These are phyloP conservation scores for Colletotrichum filicis DNA, from an alignment of 2,329 filamentous ascomycete genomes.

Conservation along the genomic window DNA sequence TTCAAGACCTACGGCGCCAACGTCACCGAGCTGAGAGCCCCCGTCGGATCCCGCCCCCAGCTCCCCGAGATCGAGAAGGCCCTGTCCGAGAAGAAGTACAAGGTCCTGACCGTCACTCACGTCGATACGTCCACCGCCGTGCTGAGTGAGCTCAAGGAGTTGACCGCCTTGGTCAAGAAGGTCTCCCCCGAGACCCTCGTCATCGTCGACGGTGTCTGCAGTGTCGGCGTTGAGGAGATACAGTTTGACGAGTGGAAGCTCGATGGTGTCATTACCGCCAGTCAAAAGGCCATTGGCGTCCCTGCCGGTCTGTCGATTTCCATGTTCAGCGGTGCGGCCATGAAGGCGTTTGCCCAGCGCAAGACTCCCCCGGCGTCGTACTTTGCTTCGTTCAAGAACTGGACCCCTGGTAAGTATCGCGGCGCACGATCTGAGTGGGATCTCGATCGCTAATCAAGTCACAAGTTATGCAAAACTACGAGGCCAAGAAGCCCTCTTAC, in stretches of 20 bases:
- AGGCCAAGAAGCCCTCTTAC: slow-evolving; percentile 96
- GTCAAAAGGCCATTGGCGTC: slow-evolving; percentile 96
- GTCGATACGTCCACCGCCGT: slow-evolving; percentile 98
- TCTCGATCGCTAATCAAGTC: slow-evolving; percentile 11
- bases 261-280: slow-evolving; percentile 92
- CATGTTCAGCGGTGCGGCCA: slow-evolving; percentile 90
- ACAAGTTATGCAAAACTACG: slow-evolving; percentile 97
- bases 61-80: slow-evolving; percentile 89
- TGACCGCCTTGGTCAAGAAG: slow-evolving; percentile 84
- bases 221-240: slow-evolving; percentile 95
- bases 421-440: neutral
- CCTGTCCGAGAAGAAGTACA: slow-evolving; percentile 91
- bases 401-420: slow-evolving; percentile 79
- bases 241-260: slow-evolving; percentile 95
- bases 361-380: slow-evolving; percentile 88
- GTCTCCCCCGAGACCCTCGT: slow-evolving; percentile 93
- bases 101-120: slow-evolving; percentile 93
- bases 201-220: slow-evolving; percentile 96
- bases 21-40: slow-evolving; percentile 88
- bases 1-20: slow-evolving; percentile 91
- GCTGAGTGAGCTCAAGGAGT: slow-evolving; percentile 85
- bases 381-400: slow-evolving; percentile 97
- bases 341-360: slow-evolving; percentile 81
- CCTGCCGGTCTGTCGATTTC: slow-evolving; percentile 94
- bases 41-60: slow-evolving; percentile 88